Base-by-base conservation (phyloP, 768 basidiomycete species). In the Calocybe indica region DNA sequence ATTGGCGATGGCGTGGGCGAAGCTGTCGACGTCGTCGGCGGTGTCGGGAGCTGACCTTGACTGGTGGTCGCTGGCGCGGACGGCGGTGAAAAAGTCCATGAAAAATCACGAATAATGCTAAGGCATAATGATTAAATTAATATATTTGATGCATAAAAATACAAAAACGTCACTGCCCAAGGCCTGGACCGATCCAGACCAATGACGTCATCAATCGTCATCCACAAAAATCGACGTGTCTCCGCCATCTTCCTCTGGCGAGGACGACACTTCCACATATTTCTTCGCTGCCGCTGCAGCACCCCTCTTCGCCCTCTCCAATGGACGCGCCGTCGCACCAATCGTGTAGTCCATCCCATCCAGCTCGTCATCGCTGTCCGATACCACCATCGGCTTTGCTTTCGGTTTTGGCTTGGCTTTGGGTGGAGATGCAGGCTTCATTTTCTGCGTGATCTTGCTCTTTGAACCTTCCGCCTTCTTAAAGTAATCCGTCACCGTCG, bases 221-320 rank as follows among this genome's bases (percentile, higher is more conserved):
- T 69, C 68, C 28, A 74, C 72, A 56, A 79, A 79, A 70, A 77
- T 65, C 28, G 73, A 74, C 37, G 64, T 71, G 37, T 73, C 70
- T n/a, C 55, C 67, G 3, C 65, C 72, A 29, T 61, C 69, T 5
- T 70, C 74, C 10, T 72, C 72, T 4, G 73, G 75, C 39, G 74
- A 71, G 43, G 75, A 76, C 37, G 75, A 76, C 37, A 84, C 69
- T 54, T 85, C 83, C 8, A 85, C 69, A 62, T 82, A 87, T 53
- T 81, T 80, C 72, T 80, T 82, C 45, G 71, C 58, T 37, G 69
- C 67, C 7, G 66, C 70, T 8, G 73, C 74, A n/a, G 76, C 69
- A 45, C 69, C 68, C 9, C 76, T 71, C 15, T 80, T 74, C 45
- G 69, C 68, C 7, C 76, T 71, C 15, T 69, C 67, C 13, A 64